Evolutionary conservation across 768 basidiomycete genomes (phyloP).

Genomic region (Fomitopsis pulvina): DNA sequence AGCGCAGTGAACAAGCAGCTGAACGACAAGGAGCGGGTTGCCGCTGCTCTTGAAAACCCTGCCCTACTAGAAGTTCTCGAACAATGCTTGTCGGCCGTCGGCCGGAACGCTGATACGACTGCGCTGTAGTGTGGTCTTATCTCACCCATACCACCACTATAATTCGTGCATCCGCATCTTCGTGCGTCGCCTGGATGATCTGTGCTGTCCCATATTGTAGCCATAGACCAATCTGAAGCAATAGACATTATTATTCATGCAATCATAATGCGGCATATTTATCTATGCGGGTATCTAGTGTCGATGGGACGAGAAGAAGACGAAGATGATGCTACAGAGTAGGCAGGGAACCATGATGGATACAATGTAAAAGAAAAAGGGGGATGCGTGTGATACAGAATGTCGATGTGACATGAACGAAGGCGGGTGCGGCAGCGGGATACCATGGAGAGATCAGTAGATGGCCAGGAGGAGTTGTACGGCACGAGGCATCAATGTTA

Average conservation of each 20-base stretch:
- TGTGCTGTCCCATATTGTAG: no score
- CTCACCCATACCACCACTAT: neutral
- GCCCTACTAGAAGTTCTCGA: slow-evolving; percentile 84
- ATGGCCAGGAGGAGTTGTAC: neutral
- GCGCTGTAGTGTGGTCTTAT: no score
- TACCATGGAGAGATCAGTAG: neutral
- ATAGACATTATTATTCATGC: no score
- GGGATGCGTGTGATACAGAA: neutral
- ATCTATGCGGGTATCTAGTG: no score
- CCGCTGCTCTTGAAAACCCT: slow-evolving; percentile 92
- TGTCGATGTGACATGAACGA: no score
- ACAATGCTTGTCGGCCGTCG: slow-evolving; percentile 45
- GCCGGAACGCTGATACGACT: neutral
- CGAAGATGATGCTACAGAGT: slow-evolving; percentile 3
- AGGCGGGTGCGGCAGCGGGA: no score
- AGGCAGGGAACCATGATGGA: neutral
- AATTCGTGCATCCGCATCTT: neutral
- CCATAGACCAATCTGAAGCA: no score
- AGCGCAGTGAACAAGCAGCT: slow-evolving; percentile 90
- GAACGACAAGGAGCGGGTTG: slow-evolving; percentile 98
- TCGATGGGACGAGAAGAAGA: no score
- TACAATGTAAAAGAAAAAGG: neutral
- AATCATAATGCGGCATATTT: no score
- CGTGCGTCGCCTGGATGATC: neutral
- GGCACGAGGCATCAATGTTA: neutral